Evolutionary conservation across 2,329 filamentous ascomycete species (phyloP).

Genomic region (Fusarium metavorans): DNA sequence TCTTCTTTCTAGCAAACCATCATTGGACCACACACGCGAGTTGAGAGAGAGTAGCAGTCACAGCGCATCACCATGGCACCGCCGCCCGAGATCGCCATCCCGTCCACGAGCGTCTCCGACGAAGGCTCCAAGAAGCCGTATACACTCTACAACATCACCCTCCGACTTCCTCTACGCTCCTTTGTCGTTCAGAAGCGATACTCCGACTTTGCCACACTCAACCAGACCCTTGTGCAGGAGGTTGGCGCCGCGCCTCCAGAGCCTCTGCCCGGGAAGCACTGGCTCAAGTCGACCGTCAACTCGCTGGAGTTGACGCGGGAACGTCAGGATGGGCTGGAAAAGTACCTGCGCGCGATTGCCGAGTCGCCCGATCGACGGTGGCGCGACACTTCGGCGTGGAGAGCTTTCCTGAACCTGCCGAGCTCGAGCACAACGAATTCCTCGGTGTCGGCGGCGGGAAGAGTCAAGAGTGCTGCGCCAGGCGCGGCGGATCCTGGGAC

Average conservation of each 20-base stretch:
- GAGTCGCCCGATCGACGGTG: constrained; percentile 80
- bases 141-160: constrained; percentile 82
- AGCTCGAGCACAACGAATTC: constrained; percentile 62
- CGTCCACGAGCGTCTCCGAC: constrained; percentile 70
- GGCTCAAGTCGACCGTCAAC: constrained; percentile 79
- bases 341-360: constrained; percentile 79
- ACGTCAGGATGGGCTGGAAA: constrained; percentile 76
- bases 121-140: constrained; percentile 71
- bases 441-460: constrained; percentile 59
- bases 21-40: neutral
- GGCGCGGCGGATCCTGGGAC: constrained; percentile 70
- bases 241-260: constrained; percentile 74
- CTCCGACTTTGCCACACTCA: constrained; percentile 79
- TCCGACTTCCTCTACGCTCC: constrained; percentile 81
- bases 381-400: constrained; percentile 80
- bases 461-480: constrained; percentile 53
- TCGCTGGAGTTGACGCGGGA: constrained; percentile 77
- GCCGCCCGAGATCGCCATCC: constrained; percentile 75
- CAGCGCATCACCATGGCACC: constrained; percentile 65
- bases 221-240: constrained; percentile 70
- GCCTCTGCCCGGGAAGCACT: constrained; percentile 78
- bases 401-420: constrained; percentile 79
- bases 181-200: constrained; percentile 85
- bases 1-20: neutral
- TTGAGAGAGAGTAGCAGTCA: constrained; percentile 5